Percentiles rank a stretch among this genome's conserved stretches.
Conservation (phyloP, 2,329 filamentous ascomycete genomes). For the Monosporascus sp. region DNA sequence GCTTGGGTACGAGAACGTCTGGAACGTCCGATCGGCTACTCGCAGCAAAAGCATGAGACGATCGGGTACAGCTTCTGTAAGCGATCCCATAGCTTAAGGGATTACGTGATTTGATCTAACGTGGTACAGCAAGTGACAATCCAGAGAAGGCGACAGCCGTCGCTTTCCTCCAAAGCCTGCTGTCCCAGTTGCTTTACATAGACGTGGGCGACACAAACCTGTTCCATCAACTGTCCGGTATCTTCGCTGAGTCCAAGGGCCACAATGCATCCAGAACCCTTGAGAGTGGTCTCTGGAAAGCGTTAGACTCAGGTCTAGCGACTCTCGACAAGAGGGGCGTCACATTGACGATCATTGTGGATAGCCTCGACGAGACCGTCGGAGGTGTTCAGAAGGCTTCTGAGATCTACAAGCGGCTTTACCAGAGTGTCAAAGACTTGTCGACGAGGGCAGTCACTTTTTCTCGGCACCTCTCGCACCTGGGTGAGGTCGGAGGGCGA, state of each 20-base stretch:
- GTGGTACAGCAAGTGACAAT: constrained; percentile 23
- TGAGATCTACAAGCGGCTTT: constrained; percentile 28
- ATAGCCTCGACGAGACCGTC: constrained; percentile 32
- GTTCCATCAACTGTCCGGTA: constrained; percentile 25
- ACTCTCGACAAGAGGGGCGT: constrained; percentile 23
- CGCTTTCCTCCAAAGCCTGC: constrained; percentile 31
- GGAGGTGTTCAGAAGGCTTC: constrained; percentile 16
- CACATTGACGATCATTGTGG: constrained; percentile 30
- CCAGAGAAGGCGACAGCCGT: constrained; percentile 25
- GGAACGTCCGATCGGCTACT: constrained; percentile 31
- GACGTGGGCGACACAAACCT: constrained; percentile 33
- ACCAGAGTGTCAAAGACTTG: constrained; percentile 23
- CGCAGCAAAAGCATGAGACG: constrained; percentile 25
- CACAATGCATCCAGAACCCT: constrained; percentile 20
- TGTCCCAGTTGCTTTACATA: constrained; percentile 33
- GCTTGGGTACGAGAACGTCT: constrained; percentile 36
- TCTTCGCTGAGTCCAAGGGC: constrained; percentile 21
- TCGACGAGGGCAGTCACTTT: constrained; percentile 29
- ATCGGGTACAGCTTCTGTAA: constrained; percentile 34
- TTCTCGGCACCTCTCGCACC: constrained; percentile 28
- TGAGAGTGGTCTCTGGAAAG: constrained; percentile 28
- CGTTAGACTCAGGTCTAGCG: constrained; percentile 28
- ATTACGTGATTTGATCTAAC: not conserved
- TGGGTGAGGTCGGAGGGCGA: constrained; percentile 24
- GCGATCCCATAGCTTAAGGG: constrained; percentile 5